phyloP scores from a whole-genome alignment of 202 grass and related monocot genomes.

The Alloteropsis angusta region DNA sequence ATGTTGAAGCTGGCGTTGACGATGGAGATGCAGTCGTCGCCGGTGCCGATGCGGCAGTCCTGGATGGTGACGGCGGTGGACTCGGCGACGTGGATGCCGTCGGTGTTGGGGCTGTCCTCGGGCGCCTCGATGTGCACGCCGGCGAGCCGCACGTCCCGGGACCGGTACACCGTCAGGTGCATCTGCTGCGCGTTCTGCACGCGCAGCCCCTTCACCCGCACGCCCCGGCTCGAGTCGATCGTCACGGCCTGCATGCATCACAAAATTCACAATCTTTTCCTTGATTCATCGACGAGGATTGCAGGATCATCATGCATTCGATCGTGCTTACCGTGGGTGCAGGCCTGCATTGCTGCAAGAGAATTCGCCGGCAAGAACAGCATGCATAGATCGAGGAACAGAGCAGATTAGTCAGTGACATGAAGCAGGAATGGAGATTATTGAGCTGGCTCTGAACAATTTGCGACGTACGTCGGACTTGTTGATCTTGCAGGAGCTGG shows the following conservation, averaged over 20 bases:
- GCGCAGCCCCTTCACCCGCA: constrained; percentile 41
- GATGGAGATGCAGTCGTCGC: constrained; percentile 90
- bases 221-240: constrained; percentile 45
- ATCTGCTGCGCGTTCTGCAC: constrained; percentile 92
- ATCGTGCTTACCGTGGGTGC: constrained; percentile 55
- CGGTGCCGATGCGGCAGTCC: constrained; percentile 65
- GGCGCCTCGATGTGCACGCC: constrained; percentile 44
- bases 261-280: too few species aligned
- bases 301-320: too few species aligned
- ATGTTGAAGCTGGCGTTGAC: constrained; percentile 64
- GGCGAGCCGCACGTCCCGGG: constrained; percentile 35
- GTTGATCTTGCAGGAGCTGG: constrained; percentile 87
- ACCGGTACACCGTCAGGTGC: constrained; percentile 56
- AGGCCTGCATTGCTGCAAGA: constrained; percentile 52
- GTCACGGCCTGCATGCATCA: constrained; percentile 68
- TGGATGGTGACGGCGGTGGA: constrained; percentile 57
- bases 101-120: constrained; percentile 83
- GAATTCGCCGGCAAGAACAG: not conserved
- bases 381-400: not conserved
- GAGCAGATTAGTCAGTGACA: not conserved
- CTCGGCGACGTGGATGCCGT: constrained; percentile 82
- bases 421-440: not conserved
- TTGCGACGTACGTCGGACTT: constrained; percentile 36
- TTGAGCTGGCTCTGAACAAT: not conserved
- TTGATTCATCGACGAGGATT: not conserved